phyloP scores from a whole-genome alignment of 139 green algal species.

The Chlorokybus atmophyticus region DNA sequence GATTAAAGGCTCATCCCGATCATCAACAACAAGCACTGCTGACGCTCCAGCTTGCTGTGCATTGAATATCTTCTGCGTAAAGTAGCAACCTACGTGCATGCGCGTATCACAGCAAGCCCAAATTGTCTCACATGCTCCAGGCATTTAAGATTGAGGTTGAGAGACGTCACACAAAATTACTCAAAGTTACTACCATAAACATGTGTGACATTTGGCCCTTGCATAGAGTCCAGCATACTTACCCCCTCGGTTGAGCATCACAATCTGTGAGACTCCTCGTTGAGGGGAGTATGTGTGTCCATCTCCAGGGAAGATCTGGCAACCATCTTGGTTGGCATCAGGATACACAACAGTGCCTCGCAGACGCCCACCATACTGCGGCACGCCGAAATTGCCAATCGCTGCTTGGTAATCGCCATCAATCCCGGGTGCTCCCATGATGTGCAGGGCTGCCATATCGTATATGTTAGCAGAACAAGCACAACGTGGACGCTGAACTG shows the following conservation, averaged over 20 bases:
- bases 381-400: conserved; percentile 56
- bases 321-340: conserved; percentile 23
- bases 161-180: neutral
- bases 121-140: neutral
- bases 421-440: conserved; percentile 28
- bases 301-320: conserved; percentile 19
- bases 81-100: conserved; percentile 50
- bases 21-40: conserved; percentile 54
- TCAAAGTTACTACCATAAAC: neutral
- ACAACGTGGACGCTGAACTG: too few species aligned
- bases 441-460: too few species aligned
- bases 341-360: conserved; percentile 33
- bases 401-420: conserved; percentile 34
- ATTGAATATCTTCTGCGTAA: conserved; percentile 75
- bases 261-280: neutral
- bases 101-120: neutral
- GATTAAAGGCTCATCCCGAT: conserved; percentile 51
- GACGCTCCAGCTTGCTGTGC: conserved; percentile 67
- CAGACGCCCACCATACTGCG: conserved; percentile 50
- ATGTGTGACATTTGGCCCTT: neutral
- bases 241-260: neutral
- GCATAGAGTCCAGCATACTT: neutral
- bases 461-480: too few species aligned
- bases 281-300: neutral
- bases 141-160: neutral